Base-by-base conservation (phyloP, 129 eudicot species). In the Apium graveolens region DNA sequence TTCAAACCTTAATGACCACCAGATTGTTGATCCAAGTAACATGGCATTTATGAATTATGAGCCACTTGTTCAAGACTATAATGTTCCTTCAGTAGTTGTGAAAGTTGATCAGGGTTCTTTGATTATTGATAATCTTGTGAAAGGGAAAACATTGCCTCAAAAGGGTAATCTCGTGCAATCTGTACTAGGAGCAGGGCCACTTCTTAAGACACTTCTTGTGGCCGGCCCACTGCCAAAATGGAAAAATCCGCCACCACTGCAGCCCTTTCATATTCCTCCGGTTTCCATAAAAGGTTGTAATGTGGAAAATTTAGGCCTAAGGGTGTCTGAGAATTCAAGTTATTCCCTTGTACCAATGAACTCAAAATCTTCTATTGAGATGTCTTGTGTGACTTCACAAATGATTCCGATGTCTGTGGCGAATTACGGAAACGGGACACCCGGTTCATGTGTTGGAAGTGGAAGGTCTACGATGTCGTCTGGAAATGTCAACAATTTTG, bases 161-260 rank as follows among this genome's bases (percentile, higher is more conserved):
- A 85, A 79, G 51, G 97, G 97, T 39, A 87, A 85, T 27, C 74
- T 93, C 8, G 44, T 90, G 72, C 81, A 83, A 80, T 83, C 93
- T 10, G 94, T 93, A 24, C 74, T 81, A 38, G 88, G 84, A 37
- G 86, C 94, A 0, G 92, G 91, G 11, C 94, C 98, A 0, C 84
- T 90, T 46, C 82, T 93, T 11, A 84, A 90, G 82, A 87, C 89
- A 3, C 82, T 90, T 24, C 75, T 87, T 12, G 85, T 79, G 51
- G 85, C 91, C 1, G 86, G 85, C 1, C 87, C 90, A 11, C 89
- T 84, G 38, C 91, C 91, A 4, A 41, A 78, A 84, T 88, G 90
- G 89, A 83, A 82, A 4, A 88, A 89, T 35, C 80, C 90, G 1
- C 89, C 96, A 1, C 93, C 86, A 60, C 55, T 76, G 46, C 86